Evolutionary conservation across 768 basidiomycete genomes (phyloP), one percentile per base, ranked within the genome.

Genomic region (Mycena galopus): DNA sequence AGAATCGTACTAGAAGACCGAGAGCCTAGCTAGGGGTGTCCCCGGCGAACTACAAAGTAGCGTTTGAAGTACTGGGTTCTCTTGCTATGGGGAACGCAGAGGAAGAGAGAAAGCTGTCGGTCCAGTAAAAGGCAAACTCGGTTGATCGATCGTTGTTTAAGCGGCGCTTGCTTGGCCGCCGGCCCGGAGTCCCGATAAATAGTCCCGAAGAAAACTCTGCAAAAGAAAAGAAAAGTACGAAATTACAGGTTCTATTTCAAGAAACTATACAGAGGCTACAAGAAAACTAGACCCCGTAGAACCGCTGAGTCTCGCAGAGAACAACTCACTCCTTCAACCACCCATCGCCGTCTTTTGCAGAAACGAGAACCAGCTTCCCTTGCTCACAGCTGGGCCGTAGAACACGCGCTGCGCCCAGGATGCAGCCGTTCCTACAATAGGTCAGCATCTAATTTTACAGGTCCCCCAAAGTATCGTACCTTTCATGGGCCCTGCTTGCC

Each of bases 381-480:
- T 69, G 39, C 56, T 66, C 16, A 84, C 78, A 19, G 76, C 75
- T 7, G 71, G 79, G 23, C 84, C 81, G 59, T 73, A 86, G 70
- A 86, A 82, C 23, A 69, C 67, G 21, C 81, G 75, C 69, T 86
- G 84, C 10, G 78, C 76, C 81, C 80, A 82, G 4, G 85, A 79
- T n/a, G 84, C 83, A 12, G 73, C 58, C 12, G 82, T 80, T n/a
- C 83, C 85, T 85, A 68, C 4, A 69, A 64, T 63, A 42, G n/a
- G 35, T 56, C 27, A 67, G 32, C 50, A n/a, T 55, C 32, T 3
- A 21, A 6, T 58, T n/a, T 16, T 19, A 4, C 21, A 35, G 25
- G 21, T 11, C 7, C 23, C 23, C 29, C n/a, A 0, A 9, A 19
- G 10, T 33, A 4, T 29, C 56, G 30, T 27, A 82, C 83, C 81